Evolutionary conservation across 257 asterid genomes (phyloP), one percentile per base, ranked within the genome.

Genomic region (Solanum tarapatanum): DNA sequence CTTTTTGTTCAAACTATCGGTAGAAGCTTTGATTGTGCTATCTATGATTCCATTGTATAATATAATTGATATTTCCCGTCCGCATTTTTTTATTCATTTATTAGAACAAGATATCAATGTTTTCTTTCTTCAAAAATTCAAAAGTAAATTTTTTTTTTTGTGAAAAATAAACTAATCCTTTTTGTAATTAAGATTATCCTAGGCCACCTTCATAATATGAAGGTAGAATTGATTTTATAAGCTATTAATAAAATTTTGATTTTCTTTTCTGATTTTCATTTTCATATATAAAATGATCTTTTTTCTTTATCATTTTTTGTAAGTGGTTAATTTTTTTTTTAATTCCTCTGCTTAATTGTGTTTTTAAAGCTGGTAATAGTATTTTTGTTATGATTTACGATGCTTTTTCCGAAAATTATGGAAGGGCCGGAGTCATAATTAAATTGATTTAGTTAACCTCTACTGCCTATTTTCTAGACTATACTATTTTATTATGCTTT

Each of bases 401-500:
- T 43, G 10, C 6, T 28, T 45, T 45, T 8, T 90, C 88, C 41
- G 28, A 45, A 43, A 45, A 43, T 45, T 45, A 80, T 17, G 68
- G 68, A 45, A 45, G 41, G 85, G 85, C 17, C 41, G 28, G 19
- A 14, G 28, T 80, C 68, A 80, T 80, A 17, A 80, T 80, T 45
- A 28, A 80, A 48, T 16, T 26, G 28, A 43, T 28, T 80, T 28
- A 45, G 45, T 45, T 80, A 80, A 45, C 28, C 85, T 45, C 11
- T 80, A 80, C 41, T 28, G 68, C 68, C 68, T 45, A 80, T 80
- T 43, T 43, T 26, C 28, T 79, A 79, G 39, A 45, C 6, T 45
- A 26, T 79, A 24, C 45, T 39, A 85, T 26, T 58, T 4, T 32
- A 4, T 6, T 74, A 84, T 87, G 90, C 92, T 93, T 94, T 93